Percentiles rank a stretch among this genome's conserved stretches.
phyloP scores from a whole-genome alignment of 257 asterid species.

The Marsdenia floribunda region DNA sequence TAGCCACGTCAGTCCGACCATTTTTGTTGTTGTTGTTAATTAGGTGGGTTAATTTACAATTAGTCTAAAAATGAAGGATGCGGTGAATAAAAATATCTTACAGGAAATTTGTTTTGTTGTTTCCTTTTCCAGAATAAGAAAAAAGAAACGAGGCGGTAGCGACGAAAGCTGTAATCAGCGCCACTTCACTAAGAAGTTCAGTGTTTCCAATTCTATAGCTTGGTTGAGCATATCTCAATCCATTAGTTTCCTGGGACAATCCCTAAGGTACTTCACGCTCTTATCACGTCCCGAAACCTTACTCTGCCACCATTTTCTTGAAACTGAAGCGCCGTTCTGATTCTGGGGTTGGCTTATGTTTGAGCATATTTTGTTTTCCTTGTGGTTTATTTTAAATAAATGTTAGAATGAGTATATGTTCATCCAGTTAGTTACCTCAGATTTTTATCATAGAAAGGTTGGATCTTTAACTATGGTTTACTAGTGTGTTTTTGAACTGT shows the following conservation, averaged over 20 bases:
- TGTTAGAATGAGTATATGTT: neutral
- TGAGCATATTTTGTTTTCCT: neutral
- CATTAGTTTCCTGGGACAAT: neutral
- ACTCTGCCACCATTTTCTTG: neutral
- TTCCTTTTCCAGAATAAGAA: too few relatives aligned
- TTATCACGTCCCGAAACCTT: neutral
- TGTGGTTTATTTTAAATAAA: neutral
- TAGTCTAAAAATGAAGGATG: neutral
- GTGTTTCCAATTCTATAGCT: neutral
- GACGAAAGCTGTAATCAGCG: neutral
- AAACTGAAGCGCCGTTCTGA: neutral
- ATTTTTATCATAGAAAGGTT: neutral
- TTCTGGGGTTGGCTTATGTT: neutral
- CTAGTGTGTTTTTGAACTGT: neutral
- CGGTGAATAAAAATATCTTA: neutral
- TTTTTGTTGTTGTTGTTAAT: too few relatives aligned
- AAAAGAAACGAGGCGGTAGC: neutral
- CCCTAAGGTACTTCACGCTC: neutral
- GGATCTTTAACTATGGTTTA: constrained; percentile 2
- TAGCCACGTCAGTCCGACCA: too few relatives aligned
- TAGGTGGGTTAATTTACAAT: neutral
- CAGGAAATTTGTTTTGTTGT: neutral
- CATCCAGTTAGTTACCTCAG: neutral
- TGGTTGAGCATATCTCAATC: neutral
- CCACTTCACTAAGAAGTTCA: neutral